Evolutionary conservation across 1,284 basidiomycete species (phyloP).

Genomic region (Butyriboletus appendiculatus): DNA sequence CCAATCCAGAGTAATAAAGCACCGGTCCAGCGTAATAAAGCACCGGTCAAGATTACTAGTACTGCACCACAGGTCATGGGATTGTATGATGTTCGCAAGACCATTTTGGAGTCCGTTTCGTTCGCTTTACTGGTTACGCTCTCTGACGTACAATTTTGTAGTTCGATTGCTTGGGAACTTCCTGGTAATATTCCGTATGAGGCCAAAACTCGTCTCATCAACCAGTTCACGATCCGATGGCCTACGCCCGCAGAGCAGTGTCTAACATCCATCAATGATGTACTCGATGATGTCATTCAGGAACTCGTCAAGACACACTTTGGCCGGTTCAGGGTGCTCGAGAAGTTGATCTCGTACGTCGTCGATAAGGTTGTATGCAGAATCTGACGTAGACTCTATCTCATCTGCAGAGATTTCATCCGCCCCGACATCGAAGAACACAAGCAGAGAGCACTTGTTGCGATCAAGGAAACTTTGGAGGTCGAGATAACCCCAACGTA

Average conservation of each 20-base stretch:
- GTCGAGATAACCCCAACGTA: slow-evolving; percentile 32
- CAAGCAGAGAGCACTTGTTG: slow-evolving; percentile 10
- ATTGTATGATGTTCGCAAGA: too few relatives aligned
- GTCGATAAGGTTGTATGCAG: not conserved
- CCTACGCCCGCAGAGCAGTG: slow-evolving; percentile 40
- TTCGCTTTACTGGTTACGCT: too few relatives aligned
- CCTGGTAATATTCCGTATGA: slow-evolving; percentile 52
- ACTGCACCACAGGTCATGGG: too few relatives aligned
- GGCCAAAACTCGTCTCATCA: slow-evolving; percentile 46
- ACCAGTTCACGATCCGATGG: slow-evolving; percentile 44
- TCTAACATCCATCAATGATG: slow-evolving; percentile 36
- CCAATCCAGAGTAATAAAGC: too few relatives aligned
- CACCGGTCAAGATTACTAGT: too few relatives aligned
- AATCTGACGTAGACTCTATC: not conserved
- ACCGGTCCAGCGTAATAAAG: too few relatives aligned
- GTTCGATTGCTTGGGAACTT: slow-evolving; percentile 53
- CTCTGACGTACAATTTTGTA: slow-evolving; percentile 20
- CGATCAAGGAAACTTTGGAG: slow-evolving; percentile 25
- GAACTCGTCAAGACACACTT: slow-evolving; percentile 35
- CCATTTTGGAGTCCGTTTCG: too few relatives aligned
- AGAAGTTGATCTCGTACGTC: slow-evolving; percentile 33
- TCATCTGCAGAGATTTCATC: slow-evolving; percentile 21
- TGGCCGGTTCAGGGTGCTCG: slow-evolving; percentile 32
- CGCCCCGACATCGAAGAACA: slow-evolving; percentile 23
- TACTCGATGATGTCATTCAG: slow-evolving; percentile 23